Base-by-base conservation (phyloP, 441 rosid genomes). In the Croton laevigatus region DNA sequence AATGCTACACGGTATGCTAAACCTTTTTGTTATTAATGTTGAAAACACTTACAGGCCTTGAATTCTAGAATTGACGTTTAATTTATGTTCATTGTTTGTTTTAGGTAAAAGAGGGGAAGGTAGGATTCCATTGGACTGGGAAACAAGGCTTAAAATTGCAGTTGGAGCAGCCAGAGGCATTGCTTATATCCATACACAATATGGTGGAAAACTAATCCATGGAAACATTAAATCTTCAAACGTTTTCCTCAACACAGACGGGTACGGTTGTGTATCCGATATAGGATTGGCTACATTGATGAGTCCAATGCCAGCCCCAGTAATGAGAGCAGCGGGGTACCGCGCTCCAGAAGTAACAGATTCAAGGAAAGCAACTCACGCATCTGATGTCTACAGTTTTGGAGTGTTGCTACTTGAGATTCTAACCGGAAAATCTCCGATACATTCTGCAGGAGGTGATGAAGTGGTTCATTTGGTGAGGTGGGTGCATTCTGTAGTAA, bases 401-500 rank as follows among this genome's bases (percentile, higher is more conserved):
- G 98, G 98, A 37, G 91, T 92, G 66, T 63, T 95, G 75, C 74
- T 95, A 45, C 94, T 95, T 3, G 99, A 92, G 86, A 89, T 95
- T 9, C 89, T 95, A 3, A 95, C 96, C 0, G 98, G 99, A 44
- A 88, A 86, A 67, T 88, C 91, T 7, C 84, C 96, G 0, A 65
- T 68, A 32, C 84, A 79, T 19, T 73, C 85, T 49, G 55, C 85
- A 0, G 84, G 88, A 6, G 81, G 90, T 5, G 86, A 89, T 1
- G 91, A 91, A 75, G 83, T 79, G 44, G 82, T 87, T 74, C 90
- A 89, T 79, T 78, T 95, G 82, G 97, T 87, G 74, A 82, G 95
- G 67, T 92, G 99, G 97, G 99, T 92, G 80, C 81, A 87, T 76
- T 89, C 97, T 6, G 97, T 90, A 55, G 96, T 94, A 17, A 86